Evolutionary conservation across 352 stramenopile genomes (phyloP).

Genomic region (Globisporangium cylindrosporum): DNA sequence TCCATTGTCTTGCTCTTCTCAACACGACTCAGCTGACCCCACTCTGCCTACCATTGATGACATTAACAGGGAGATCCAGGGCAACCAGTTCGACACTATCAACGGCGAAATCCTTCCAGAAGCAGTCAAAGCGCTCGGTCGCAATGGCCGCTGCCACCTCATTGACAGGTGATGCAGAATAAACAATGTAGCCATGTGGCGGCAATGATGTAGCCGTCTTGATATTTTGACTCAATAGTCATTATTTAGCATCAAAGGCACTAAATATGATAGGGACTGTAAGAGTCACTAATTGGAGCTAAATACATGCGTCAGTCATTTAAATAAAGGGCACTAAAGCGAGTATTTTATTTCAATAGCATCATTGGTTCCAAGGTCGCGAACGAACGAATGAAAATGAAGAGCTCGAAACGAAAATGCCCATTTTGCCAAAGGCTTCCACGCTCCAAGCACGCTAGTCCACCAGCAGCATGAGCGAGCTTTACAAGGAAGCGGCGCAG

Average conservation of each 20-base stretch:
- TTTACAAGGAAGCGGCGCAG: slow-evolving; percentile 79
- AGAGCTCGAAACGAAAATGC: slow-evolving; percentile 3
- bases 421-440: neutral
- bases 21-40: neutral
- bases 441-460: no score
- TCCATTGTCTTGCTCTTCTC: neutral
- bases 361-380: slow-evolving; percentile 1
- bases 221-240: neutral
- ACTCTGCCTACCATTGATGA: neutral
- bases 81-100: slow-evolving; percentile 46
- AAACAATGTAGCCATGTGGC: slow-evolving; percentile 10
- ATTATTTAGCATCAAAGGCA: neutral
- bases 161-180: slow-evolving; percentile 6
- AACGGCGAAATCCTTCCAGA: slow-evolving; percentile 35
- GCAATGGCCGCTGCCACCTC: slow-evolving; percentile 35
- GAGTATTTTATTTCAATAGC: neutral
- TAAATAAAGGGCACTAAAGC: neutral
- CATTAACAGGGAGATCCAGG: slow-evolving; percentile 39
- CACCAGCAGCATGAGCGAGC: slow-evolving; percentile 57
- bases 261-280: neutral
- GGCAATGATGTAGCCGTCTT: slow-evolving; percentile 9
- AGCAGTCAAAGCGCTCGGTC: slow-evolving; percentile 40
- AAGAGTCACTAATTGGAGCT: no score
- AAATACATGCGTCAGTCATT: neutral
- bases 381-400: slow-evolving; percentile 1